Percentiles rank a stretch among this genome's conserved stretches.
These are phyloP conservation scores for Diplotaxis tenuifolia DNA, from an alignment of 345 rosid species.

Conservation along the genomic window DNA sequence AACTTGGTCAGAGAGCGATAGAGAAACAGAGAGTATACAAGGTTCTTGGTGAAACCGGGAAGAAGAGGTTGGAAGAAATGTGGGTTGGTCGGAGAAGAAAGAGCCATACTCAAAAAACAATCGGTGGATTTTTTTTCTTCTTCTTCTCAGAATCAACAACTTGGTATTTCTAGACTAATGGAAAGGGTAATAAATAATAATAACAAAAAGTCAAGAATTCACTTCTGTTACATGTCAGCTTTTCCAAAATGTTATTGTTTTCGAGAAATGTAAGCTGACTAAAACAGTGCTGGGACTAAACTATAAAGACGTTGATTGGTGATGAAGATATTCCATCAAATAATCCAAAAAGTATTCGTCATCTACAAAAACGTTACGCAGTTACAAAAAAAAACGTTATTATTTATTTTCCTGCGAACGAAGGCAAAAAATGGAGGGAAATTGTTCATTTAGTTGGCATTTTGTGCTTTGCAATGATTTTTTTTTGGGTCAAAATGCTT, in stretches of 20 bases:
- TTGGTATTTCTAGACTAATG: background rate
- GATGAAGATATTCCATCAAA: background rate
- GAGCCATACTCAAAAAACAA: background rate
- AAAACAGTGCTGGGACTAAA: background rate
- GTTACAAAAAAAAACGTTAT: too few species aligned
- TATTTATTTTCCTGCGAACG: too few species aligned
- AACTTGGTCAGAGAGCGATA: background rate
- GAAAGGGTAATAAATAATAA: background rate
- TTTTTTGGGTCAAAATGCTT: too few species aligned
- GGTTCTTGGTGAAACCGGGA: conserved; percentile 18
- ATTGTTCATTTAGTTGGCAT: background rate
- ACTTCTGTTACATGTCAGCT: background rate
- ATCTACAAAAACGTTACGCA: too few species aligned
- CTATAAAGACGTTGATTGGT: background rate
- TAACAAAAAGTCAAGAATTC: background rate
- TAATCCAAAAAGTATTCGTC: too few species aligned
- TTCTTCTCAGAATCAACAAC: background rate
- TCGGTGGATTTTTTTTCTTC: background rate
- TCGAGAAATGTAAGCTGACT: background rate
- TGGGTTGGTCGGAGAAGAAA: conserved; percentile 16
- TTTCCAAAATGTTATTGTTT: background rate
- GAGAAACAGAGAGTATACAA: conserved; percentile 16
- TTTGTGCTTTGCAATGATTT: background rate
- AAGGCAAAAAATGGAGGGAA: background rate
- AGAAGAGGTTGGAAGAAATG: conserved; percentile 34